Base-by-base conservation (phyloP, 2,329 filamentous ascomycete species). In the Phoma herbarum region DNA sequence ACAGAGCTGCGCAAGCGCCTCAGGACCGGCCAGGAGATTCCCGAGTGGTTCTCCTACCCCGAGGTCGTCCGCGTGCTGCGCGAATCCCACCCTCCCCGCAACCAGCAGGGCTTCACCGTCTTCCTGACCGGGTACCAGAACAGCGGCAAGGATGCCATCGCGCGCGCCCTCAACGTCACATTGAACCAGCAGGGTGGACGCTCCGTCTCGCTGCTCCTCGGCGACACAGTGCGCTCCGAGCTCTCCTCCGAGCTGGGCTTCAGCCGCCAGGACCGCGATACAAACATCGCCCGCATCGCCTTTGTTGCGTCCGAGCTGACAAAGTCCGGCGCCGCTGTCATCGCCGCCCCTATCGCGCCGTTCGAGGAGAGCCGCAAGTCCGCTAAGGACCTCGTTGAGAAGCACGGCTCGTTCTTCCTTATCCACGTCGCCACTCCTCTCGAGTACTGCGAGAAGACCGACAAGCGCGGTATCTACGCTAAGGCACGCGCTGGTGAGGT, bases 31-130 rank as follows among this genome's bases (percentile, higher is more conserved):
- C 91, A 91, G 72, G 92, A 96, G 70, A 99, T 99, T 71, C 95
- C 95, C 69, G 93, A 96, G 81, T 99, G 95, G 95, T 99, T 99
- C 86, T 98, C 95, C 29, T 99, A 99, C 85, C 94, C 95, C 63
- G 95, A 99, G 83, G 95, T 99, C 70, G 95, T 99, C 81, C 89
- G 88, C 80, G 95, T 98, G 48, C 90, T 99, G 62, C 90, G 95
- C 73, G 93, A 99, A 83, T 96, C 94, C 69, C 95, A 98, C 84
- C 95, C 94, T 48, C 88, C 96, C 50, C 91, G 95, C 68, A 89
- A 87, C 71, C 86, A 90, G 75, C 96, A 99, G 84, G 95, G 95
- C 65, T 99, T 99, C 87, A 98, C 95, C 64, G 86, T 99, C 80
- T 97, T 99, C 88, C 85, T 99, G 66, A 98, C 95, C 3, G 95